These are phyloP conservation scores for Funneliformis mosseae DNA, from an alignment of 192 early-diverging fungal species.

Conservation along the genomic window DNA sequence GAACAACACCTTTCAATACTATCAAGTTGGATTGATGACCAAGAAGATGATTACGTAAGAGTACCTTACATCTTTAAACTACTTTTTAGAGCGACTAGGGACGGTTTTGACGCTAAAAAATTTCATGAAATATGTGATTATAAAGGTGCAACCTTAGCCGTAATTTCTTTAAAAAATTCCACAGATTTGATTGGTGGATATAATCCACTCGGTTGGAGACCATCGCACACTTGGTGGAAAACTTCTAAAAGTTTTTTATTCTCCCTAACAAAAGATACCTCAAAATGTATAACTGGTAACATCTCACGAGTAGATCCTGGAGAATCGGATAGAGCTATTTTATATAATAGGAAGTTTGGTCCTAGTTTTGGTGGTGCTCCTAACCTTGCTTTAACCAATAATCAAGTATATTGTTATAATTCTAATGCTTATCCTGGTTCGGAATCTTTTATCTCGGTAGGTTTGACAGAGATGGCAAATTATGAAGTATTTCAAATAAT, in stretches of 20 bases:
- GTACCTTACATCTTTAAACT: background rate
- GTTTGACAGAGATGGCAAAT: background rate
- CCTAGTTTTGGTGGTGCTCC: background rate
- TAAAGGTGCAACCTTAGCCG: background rate
- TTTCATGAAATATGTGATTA: conserved; percentile 24
- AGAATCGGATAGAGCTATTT: background rate
- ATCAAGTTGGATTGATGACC: conserved; percentile 18
- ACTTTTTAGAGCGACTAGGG: background rate
- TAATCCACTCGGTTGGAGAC: conserved; percentile 2
- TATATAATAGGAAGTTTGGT: background rate
- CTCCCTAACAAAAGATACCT: background rate
- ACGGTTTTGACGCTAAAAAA: background rate
- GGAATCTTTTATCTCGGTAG: background rate
- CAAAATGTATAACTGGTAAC: background rate
- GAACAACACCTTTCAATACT: background rate
- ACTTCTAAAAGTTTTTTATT: conserved; percentile 16
- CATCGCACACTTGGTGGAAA: background rate
- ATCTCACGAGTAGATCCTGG: background rate
- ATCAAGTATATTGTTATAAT: background rate
- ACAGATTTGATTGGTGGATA: conserved; percentile 6
- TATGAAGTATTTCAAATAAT: background rate
- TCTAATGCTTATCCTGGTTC: background rate
- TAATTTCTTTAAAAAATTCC: background rate
- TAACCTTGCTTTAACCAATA: background rate
- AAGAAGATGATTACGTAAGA: background rate